phyloP scores from a whole-genome alignment of 2,329 filamentous ascomycete species.

The Claviceps arundinis region DNA sequence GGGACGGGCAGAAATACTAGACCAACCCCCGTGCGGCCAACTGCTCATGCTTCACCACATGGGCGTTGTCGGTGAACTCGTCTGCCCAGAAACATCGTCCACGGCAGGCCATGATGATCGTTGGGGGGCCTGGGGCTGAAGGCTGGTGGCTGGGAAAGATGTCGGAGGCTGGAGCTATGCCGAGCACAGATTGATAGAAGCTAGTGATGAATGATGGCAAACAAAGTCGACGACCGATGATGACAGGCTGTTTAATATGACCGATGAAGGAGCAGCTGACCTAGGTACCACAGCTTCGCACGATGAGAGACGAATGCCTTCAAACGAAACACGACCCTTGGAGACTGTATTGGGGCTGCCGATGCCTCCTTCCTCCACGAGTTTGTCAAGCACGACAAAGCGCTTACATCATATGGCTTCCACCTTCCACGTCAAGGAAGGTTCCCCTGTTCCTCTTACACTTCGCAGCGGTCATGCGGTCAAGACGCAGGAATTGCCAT shows the following conservation, averaged over 20 bases:
- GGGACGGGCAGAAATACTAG: constrained; percentile 19
- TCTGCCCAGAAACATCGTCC: constrained; percentile 13
- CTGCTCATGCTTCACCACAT: constrained; percentile 11
- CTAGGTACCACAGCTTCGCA: not conserved
- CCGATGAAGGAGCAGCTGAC: not conserved
- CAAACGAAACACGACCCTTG: not conserved
- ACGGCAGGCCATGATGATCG: constrained; percentile 11
- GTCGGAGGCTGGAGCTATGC: not conserved
- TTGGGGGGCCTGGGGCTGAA: not conserved
- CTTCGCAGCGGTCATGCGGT: too few species aligned
- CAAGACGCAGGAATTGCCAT: too few species aligned
- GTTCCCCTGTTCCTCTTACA: too few species aligned
- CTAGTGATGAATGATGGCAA: not conserved
- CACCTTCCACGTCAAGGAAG: too few species aligned
- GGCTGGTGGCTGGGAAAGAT: not conserved
- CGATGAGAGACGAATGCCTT: not conserved
- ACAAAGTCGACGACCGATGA: not conserved
- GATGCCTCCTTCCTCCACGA: too few species aligned
- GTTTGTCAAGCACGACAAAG: too few species aligned
- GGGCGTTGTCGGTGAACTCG: not conserved
- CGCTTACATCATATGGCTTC: too few species aligned
- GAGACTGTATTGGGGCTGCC: not conserved
- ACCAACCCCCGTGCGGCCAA: constrained; percentile 9
- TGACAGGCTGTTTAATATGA: not conserved
- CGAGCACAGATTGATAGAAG: not conserved